Base-by-base conservation (phyloP, 2,329 filamentous ascomycete genomes). In the Berkeleyomyces basicola region DNA sequence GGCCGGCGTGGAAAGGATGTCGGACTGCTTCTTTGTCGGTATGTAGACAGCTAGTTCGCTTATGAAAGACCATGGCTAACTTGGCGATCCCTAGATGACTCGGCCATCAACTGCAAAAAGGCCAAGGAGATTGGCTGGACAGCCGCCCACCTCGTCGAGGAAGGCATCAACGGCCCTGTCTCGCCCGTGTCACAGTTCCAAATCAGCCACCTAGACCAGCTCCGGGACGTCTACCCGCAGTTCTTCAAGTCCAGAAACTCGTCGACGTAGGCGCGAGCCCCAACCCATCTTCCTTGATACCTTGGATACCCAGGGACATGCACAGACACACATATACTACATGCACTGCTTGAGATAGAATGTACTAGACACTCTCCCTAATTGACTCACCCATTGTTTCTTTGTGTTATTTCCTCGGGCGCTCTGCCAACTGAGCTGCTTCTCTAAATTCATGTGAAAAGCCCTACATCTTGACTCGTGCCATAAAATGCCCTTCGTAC, bases 1-100 rank as follows among this genome's bases (percentile, higher is more conserved):
- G 68, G 90, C 92, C 0, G 87, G 85, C 0, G 82, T 87, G 1
- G 78, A 81, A 11, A 78, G 81, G 43, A 76, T 77, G 9, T 79
- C 86, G 51, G 81, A 90, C 65, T 97, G 92, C 73, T 99, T 87
- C 71, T 99, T 96, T 72, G 90, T 99, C 67, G 90, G 90, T 93
- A 76, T 70, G 87, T 77, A 31, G n/a, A 40, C n/a, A 7, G 3
- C 2, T 33, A 14, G 47, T 23, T 7, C 31, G 31, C 9, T 51
- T 4, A 10, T 6, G 10, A 7, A 31, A 51, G 31, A 39, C 9
- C 46, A 9, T 7, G 58, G 31, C 33, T 61, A 47, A 64, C 51
- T 5, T 39, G 9, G 64, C n/a, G 31, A 14, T 31, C 3, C 43
- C 10, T 55, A 90, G 93, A 99, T 71, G 93, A 99, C 71, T 96